phyloP scores from a whole-genome alignment of 2,329 filamentous ascomycete species.

The Celoporthe dispersa region DNA sequence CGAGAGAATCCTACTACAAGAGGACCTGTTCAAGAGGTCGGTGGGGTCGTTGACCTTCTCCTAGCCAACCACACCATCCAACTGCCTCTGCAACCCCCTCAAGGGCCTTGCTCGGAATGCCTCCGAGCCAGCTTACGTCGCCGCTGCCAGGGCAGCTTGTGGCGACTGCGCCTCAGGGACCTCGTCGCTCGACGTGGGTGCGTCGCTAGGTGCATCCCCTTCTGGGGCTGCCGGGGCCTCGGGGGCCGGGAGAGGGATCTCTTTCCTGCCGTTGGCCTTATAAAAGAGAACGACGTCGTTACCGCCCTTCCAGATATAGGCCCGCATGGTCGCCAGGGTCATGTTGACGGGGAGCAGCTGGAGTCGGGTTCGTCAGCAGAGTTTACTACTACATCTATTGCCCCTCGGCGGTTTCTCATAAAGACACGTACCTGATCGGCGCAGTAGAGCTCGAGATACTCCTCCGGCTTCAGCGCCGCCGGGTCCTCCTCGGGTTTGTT shows the following conservation, averaged over 20 bases:
- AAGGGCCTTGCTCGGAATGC: background rate
- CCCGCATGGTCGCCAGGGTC: conserved; percentile 90
- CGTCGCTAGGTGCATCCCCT: background rate
- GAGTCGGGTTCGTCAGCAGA: conserved; percentile 16
- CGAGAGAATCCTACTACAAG: background rate
- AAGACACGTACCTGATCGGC: conserved; percentile 75
- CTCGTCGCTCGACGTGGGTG: conserved; percentile 10
- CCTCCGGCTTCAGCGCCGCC: conserved; percentile 74
- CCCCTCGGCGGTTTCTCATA: background rate
- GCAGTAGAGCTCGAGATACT: conserved; percentile 94
- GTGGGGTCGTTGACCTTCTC: background rate
- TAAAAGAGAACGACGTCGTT: conserved; percentile 91
- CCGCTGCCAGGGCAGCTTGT: background rate
- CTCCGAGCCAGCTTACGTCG: conserved; percentile 10
- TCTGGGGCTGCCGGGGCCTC: conserved; percentile 25
- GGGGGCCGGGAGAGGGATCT: conserved; percentile 48
- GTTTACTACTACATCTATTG: too few relatives aligned
- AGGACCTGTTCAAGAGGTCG: background rate
- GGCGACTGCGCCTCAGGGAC: conserved; percentile 10
- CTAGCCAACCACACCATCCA: background rate
- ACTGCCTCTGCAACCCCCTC: too few relatives aligned
- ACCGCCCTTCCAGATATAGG: conserved; percentile 93
- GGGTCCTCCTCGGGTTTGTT: conserved; percentile 62
- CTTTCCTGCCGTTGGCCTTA: conserved; percentile 86
- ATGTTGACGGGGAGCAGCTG: conserved; percentile 77